Evolutionary conservation across 148 eudicot genomes (phyloP).

Genomic region (Cornus kousa): DNA sequence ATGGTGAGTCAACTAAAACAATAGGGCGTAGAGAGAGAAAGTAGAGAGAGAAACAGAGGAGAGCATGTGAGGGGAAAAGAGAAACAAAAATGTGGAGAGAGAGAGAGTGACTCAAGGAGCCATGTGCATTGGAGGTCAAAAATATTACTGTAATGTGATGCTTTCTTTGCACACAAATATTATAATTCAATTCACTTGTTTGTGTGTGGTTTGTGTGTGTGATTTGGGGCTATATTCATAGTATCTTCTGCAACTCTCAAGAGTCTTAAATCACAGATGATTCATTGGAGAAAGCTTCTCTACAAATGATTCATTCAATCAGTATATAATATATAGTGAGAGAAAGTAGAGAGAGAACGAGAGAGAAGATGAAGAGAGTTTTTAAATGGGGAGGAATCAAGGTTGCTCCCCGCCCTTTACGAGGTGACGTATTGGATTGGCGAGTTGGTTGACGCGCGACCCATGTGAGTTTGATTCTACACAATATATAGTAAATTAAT

Average conservation of each 20-base stretch:
- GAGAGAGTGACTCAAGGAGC: constrained; percentile 22
- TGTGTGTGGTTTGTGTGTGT: not conserved
- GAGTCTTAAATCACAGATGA: not conserved
- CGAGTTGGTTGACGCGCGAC: constrained; percentile 12
- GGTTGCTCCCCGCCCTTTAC: constrained; percentile 27
- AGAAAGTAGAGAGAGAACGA: constrained; percentile 1
- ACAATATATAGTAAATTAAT: too few relatives aligned
- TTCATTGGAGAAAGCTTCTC: not conserved
- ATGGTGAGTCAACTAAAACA: constrained; percentile 18
- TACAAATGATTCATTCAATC: not conserved
- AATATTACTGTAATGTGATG: constrained; percentile 9
- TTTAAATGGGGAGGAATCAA: constrained; percentile 7
- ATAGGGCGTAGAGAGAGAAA: constrained; percentile 2
- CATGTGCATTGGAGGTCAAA: constrained; percentile 29
- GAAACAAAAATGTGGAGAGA: constrained; percentile 13
- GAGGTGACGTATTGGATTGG: constrained; percentile 23
- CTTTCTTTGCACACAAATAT: not conserved
- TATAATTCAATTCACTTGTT: not conserved
- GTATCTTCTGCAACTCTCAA: not conserved
- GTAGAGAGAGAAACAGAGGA: constrained; percentile 15
- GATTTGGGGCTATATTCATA: not conserved
- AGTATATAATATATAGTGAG: constrained; percentile 8
- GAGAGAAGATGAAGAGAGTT: not conserved
- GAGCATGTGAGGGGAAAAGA: constrained; percentile 26
- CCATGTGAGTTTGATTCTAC: not conserved